phyloP scores from a whole-genome alignment of 345 rosid species.

The Psidium friedrichsthalianum region DNA sequence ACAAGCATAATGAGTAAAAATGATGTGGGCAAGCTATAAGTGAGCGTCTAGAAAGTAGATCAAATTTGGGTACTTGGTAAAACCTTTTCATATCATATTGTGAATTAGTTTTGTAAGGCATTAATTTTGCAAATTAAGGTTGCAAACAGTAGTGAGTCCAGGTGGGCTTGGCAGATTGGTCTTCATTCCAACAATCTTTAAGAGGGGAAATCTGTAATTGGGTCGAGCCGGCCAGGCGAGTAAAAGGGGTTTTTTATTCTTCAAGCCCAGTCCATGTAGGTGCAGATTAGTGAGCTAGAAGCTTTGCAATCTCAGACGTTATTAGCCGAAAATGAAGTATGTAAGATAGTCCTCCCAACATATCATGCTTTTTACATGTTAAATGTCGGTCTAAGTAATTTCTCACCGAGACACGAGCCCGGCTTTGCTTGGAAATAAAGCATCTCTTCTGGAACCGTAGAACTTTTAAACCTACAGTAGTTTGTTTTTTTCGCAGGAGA shows the following conservation, averaged over 20 bases:
- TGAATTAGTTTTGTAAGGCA: no score
- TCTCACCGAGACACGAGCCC: no score
- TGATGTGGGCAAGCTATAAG: neutral
- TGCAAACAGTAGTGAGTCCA: neutral
- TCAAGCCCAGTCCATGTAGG: neutral
- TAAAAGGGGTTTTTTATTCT: neutral
- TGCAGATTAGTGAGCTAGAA: neutral
- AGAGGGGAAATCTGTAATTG: neutral
- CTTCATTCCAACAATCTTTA: neutral
- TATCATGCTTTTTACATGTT: no score
- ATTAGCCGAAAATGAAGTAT: neutral
- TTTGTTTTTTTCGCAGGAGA: no score
- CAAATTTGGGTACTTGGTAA: neutral
- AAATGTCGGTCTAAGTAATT: no score
- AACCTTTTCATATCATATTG: neutral
- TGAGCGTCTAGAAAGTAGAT: neutral
- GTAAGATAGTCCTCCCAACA: no score
- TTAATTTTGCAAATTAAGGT: no score
- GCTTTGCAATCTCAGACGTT: no score
- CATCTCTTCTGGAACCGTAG: no score
- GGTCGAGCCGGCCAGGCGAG: neutral
- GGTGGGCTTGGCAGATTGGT: neutral
- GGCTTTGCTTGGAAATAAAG: no score
- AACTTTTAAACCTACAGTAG: no score
- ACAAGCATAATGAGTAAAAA: neutral